phyloP scores from a whole-genome alignment of 331 rosid species.

The Pyrus hybrid region DNA sequence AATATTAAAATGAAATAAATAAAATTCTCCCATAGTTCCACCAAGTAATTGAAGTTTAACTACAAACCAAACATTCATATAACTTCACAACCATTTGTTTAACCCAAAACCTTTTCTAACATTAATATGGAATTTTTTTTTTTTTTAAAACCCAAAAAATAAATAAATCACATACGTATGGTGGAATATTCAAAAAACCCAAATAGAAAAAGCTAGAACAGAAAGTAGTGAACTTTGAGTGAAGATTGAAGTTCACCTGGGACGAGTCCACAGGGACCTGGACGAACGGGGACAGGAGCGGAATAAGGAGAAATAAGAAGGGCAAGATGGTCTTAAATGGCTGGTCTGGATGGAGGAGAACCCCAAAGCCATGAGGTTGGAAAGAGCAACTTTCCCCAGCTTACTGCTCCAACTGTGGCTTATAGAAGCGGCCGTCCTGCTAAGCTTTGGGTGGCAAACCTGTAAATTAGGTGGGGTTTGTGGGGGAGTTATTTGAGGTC shows the following conservation, averaged over 20 bases:
- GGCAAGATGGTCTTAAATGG: conserved; percentile 48
- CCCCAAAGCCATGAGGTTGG: conserved; percentile 55
- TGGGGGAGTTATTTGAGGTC: conserved; percentile 16
- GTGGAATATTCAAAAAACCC: background rate
- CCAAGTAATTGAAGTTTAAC: background rate
- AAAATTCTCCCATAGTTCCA: background rate
- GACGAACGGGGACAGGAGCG: conserved; percentile 36
- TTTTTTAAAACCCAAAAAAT: background rate
- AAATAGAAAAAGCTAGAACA: background rate
- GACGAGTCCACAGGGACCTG: conserved; percentile 30
- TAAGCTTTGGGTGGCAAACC: conserved; percentile 8
- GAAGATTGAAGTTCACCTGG: conserved; percentile 34
- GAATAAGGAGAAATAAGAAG: conserved; percentile 42
- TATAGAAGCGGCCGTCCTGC: conserved; percentile 37
- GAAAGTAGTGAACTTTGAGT: background rate
- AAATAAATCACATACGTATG: conserved; percentile 1
- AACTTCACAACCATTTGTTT: background rate
- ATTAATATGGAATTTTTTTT: background rate
- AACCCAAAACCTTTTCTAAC: background rate
- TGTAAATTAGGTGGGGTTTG: background rate
- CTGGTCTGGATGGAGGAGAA: conserved; percentile 43
- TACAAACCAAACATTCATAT: background rate
- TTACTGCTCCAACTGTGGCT: conserved; percentile 21
- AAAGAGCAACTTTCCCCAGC: conserved; percentile 40
- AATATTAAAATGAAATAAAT: background rate